Conservation (phyloP, 2,329 filamentous ascomycete species). For the Sclerotinia borealis region DNA sequence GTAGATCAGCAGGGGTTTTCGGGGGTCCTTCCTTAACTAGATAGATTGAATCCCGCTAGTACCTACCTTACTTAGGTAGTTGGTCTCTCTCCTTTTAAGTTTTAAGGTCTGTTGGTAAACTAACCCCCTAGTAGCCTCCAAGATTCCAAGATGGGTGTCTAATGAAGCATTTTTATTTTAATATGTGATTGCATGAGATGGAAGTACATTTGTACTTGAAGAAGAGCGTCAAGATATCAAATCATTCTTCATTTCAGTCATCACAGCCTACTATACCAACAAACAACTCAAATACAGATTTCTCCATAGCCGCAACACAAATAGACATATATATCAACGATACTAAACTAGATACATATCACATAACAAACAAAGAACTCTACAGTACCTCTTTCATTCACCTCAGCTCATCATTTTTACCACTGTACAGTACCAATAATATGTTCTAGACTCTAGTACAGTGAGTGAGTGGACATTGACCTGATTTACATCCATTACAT, state of each 20-base stretch:
- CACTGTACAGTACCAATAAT: neutral
- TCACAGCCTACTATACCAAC: neutral
- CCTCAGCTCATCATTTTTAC: neutral
- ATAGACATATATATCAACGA: neutral
- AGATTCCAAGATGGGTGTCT: too few relatives aligned
- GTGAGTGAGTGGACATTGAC: too few relatives aligned
- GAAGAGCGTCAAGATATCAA: neutral
- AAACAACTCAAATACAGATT: neutral
- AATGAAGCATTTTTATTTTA: too few relatives aligned
- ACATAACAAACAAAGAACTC: neutral
- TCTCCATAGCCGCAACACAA: constrained; percentile 2
- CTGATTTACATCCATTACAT: neutral
- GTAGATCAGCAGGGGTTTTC: neutral
- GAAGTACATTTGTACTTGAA: too few relatives aligned
- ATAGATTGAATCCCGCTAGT: neutral
- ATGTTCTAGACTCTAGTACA: neutral
- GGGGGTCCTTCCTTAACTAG: neutral
- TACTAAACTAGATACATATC: neutral
- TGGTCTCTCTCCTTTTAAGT: too few relatives aligned
- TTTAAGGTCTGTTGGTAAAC: neutral
- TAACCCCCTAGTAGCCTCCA: neutral
- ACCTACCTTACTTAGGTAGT: constrained; percentile 1
- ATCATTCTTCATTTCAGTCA: neutral
- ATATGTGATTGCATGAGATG: too few relatives aligned
- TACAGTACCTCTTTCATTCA: too few relatives aligned